Base-by-base conservation (phyloP, 768 basidiomycete species). In the Plicaturopsis crispa region DNA sequence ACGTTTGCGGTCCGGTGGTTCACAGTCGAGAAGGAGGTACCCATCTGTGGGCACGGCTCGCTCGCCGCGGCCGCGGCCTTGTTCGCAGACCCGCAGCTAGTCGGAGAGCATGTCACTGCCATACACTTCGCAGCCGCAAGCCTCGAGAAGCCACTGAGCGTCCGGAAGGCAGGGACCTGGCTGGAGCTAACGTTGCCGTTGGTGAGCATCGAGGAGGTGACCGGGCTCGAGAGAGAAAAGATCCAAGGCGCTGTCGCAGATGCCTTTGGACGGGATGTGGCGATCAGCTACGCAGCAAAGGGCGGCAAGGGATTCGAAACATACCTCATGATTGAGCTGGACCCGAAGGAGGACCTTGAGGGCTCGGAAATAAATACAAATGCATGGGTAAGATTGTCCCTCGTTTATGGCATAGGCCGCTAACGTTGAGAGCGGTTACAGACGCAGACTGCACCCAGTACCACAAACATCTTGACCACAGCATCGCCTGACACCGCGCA, bases 11-110 rank as follows among this genome's bases (percentile, higher is more conserved):
- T 28, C 14, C 26, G 43, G 10, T 50, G 46, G 47, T 45, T 48
- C 37, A 31, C 36, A 4, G n/a, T 35, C 2, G 17, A 4, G 14
- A 7, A 2, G 6, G 48, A 50, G 34, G 17, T 42, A 6, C 31
- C 35, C 2, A 24, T 50, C 8, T 44, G 46, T 35, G 48, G 48
- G n/a, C 48, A 50, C 23, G 48, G 38, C n/a, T 39, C 40, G 11
- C 12, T 48, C 8, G 26, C 26, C 8, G 26, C 26, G 26, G 26
- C 26, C 26, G 26, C 26, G 8, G 26, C 26, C 14, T 14, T 28
- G 10, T 28, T 28, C 14, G 26, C 26, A 8, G 26, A 28, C 26
- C 26, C 14, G 8, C 14, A 8, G 8, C 10, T 8, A 8, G 8
- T 28, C 10, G 26, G 10, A 8, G 10, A 8, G 14, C 10, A 28